Evolutionary conservation across 176 grass and related monocot species (phyloP), one percentile per base, ranked within the genome.

Genomic region (bread wheat (Triticum aestivum)): DNA sequence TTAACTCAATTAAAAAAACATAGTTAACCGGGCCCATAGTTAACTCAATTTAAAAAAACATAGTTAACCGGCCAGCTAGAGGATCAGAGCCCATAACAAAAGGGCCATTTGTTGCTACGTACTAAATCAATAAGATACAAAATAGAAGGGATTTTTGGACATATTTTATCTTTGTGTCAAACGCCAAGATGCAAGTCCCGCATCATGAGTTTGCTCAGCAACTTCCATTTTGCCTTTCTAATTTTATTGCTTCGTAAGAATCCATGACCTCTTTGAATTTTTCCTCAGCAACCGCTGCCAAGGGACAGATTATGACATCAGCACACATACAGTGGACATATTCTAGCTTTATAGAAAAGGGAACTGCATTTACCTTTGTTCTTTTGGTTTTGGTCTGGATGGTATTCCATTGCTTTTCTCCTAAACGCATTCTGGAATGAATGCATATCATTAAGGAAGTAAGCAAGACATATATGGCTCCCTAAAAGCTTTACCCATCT

Each of bases 241-340:
- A 78, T 88, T 97, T 90, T 87, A 97, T 94, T 91, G 95, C 92
- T 83, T 97, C 90, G 2, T 92, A 97, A 10, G 92, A 94, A 82
- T 75, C 33, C 92, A 97, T 92, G 18, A 94, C 90, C 85, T 94
- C 90, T 87, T 94, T 97, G 83, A 97, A 97, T 87, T 94, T 97
- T 83, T 75, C 86, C 78, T 97, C 95, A 64, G 95, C 92, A 79
- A 66, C 80, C 39, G 79, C 95, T 97, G 92, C 18, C 15, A 68
- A 86, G 7, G 27, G 6, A 2, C 24, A 75, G 41, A 66, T 58
- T 39, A 86, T 88, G 18, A 77, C 70, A 54, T 3, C 2, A 23
- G 39, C 39, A 65, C 3, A 12, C 18, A 63, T 29, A 78, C 62
- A 45, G 21, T 41, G 26, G 26, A 21, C 4, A 79, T 24, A 90